A percentile compares a stretch with the other conserved stretches of the same genome.
Conservation (phyloP, 2,329 filamentous ascomycete genomes). For the Ophiognomonia clavigignenti-juglandacearum region DNA sequence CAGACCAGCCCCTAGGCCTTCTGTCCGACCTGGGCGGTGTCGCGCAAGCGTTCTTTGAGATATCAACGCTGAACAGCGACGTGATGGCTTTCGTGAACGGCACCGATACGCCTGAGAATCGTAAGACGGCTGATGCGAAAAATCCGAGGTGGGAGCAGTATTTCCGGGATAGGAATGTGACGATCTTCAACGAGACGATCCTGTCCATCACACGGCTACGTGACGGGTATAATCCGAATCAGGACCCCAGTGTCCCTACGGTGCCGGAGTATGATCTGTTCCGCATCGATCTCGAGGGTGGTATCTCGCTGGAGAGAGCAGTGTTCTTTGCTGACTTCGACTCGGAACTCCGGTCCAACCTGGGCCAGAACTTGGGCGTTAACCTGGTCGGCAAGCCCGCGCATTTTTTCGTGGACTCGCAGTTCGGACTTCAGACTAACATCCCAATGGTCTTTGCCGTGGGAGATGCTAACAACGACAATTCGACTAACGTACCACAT, state of each 20-base stretch:
- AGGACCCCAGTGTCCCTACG: constrained; percentile 36
- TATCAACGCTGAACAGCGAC: constrained; percentile 50
- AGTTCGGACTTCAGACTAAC: constrained; percentile 49
- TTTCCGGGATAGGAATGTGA: constrained; percentile 44
- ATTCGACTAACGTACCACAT: constrained; percentile 55
- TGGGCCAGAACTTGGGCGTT: constrained; percentile 45
- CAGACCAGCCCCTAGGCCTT: constrained; percentile 52
- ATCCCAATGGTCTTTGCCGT: constrained; percentile 51
- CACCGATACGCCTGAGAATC: constrained; percentile 42
- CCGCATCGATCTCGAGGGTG: constrained; percentile 45
- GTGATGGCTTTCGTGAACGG: constrained; percentile 57
- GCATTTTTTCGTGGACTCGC: constrained; percentile 33
- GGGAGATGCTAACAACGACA: constrained; percentile 56
- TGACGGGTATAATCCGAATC: constrained; percentile 29
- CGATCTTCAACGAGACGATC: constrained; percentile 53
- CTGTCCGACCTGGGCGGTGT: constrained; percentile 41
- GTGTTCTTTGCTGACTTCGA: constrained; percentile 48
- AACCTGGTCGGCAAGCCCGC: constrained; percentile 35
- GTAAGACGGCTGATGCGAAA: constrained; percentile 32
- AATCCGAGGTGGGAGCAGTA: constrained; percentile 44
- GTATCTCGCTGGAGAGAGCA: constrained; percentile 37
- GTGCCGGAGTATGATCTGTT: constrained; percentile 50
- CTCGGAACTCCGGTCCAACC: constrained; percentile 40
- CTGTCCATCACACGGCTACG: constrained; percentile 40
- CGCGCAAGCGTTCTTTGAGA: constrained; percentile 42